Percentiles rank a stretch among this genome's conserved stretches.
These are phyloP conservation scores for Hydnum rufescens DNA, from an alignment of 768 basidiomycete genomes.

Conservation along the genomic window DNA sequence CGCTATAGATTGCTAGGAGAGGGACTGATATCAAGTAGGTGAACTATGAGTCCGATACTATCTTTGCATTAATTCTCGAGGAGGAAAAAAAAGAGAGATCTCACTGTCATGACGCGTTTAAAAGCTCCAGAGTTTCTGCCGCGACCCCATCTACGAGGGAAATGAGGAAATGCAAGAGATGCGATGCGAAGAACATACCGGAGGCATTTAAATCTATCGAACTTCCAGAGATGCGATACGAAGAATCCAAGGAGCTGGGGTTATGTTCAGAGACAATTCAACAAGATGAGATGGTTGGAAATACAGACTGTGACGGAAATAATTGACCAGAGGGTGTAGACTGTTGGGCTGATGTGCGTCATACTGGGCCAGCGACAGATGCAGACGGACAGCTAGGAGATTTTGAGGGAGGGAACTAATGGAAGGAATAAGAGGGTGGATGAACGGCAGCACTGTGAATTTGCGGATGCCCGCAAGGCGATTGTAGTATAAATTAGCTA, in stretches of 20 bases:
- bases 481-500: too few relatives aligned
- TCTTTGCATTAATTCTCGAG: too few relatives aligned
- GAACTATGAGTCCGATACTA: too few relatives aligned
- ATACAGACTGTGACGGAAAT: constrained; percentile 5
- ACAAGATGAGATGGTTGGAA: not conserved
- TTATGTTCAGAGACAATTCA: not conserved
- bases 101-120: constrained; percentile 77
- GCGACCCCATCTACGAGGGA: constrained; percentile 24
- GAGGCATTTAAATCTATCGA: constrained; percentile 9
- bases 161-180: not conserved
- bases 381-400: too few relatives aligned
- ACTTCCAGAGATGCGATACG: constrained; percentile 9
- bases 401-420: too few relatives aligned
- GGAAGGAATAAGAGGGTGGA: too few relatives aligned
- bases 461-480: too few relatives aligned
- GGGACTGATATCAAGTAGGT: constrained; percentile 59
- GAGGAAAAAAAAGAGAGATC: constrained; percentile 14
- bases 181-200: not conserved
- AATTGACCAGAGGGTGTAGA: constrained; percentile 8
- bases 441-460: too few relatives aligned
- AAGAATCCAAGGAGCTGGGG: constrained; percentile 9
- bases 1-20: constrained; percentile 41
- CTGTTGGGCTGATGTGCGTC: not conserved
- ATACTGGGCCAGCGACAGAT: not conserved
- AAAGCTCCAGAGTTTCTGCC: constrained; percentile 53